Evolutionary conservation across 2,329 filamentous ascomycete genomes (phyloP), one percentile per base, ranked within the genome.

Genomic region (Immersiporthe knoxdaviesiana): DNA sequence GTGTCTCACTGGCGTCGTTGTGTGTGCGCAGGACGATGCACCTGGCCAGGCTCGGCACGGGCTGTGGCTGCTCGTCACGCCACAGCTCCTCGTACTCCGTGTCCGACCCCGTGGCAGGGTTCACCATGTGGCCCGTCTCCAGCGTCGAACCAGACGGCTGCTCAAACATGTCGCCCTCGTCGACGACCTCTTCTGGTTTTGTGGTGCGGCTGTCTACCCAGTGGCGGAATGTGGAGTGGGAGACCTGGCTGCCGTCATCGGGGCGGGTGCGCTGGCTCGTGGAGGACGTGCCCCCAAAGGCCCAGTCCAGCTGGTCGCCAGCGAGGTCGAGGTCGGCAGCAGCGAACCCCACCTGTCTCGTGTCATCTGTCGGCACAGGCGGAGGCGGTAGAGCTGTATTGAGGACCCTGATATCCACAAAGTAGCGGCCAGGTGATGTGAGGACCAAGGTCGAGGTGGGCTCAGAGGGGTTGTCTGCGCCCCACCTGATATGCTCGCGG

Each of bases 71-170:
- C 2, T 81, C 76, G 56, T 88, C 85, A 1, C 79, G 77, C 90
- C 90, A 92, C 2, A 91, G 75, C 77, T 93, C 91, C 76, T 92
- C 90, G 72, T 94, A 93, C 0, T 79, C 78, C 12, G 83, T 83
- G 52, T 83, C 76, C 0, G 74, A 56, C 0, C 85, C 84, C 1
- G 86, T 87, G 0, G 77, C 80, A 0, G 87, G 87, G 72, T 91
- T 88, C 14, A 84, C 78, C 85, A 90, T 91, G 16, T 74, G 73
- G 0, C 90, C 90, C 58, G 79, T 84, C 76, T 92, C 90, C 6
- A 90, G 77, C 10, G 82, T 80, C 18, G 74, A 75, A 47, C 79
- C 79, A 74, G 82, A 76, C 4, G 77, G 70, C 41, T 81, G 79
- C 0, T 81, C 78, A 56, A 83, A 82, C 81, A 88, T 88, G 73